A percentile compares a stretch with the other conserved stretches of the same genome.
These are phyloP conservation scores for Pseudozyma flocculosa DNA, from an alignment of 1,284 basidiomycete species.

Conservation along the genomic window DNA sequence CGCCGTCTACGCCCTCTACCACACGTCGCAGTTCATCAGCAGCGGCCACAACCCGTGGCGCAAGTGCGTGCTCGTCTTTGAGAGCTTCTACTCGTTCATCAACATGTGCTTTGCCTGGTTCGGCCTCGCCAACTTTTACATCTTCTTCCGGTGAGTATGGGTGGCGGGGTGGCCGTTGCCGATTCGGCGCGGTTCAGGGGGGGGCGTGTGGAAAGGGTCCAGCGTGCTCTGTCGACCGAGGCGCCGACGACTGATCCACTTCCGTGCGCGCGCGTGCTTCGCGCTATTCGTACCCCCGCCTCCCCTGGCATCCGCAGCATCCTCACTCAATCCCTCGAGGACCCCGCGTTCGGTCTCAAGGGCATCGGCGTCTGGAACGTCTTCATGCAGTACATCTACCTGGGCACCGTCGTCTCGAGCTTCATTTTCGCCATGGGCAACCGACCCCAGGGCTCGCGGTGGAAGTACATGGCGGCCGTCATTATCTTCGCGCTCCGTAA, in stretches of 20 bases:
- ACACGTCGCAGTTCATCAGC: slow-evolving; percentile 77
- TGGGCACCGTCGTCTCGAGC: slow-evolving; percentile 77
- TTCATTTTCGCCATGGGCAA: slow-evolving; percentile 98
- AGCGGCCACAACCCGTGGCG: slow-evolving; percentile 80
- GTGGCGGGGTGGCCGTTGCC: too few relatives aligned
- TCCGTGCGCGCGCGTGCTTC: too few relatives aligned
- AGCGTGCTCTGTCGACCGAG: too few relatives aligned
- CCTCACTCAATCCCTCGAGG: slow-evolving; percentile 83
- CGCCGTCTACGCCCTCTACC: slow-evolving; percentile 65
- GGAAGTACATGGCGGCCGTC: slow-evolving; percentile 81
- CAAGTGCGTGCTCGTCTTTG: slow-evolving; percentile 73
- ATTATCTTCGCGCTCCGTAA: slow-evolving; percentile 69
- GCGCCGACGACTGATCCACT: too few relatives aligned
- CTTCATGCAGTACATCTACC: slow-evolving; percentile 78
- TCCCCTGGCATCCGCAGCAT: slow-evolving; percentile 59
- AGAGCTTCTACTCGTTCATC: slow-evolving; percentile 83
- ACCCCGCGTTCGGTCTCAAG: slow-evolving; percentile 68
- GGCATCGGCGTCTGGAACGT: slow-evolving; percentile 78
- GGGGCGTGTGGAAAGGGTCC: too few relatives aligned
- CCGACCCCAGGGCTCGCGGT: slow-evolving; percentile 81
- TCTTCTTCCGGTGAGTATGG: slow-evolving; percentile 75
- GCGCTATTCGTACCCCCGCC: too few relatives aligned
- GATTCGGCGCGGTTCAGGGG: too few relatives aligned
- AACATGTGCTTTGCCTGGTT: slow-evolving; percentile 93
- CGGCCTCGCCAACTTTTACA: slow-evolving; percentile 81